A percentile compares a stretch with the other conserved stretches of the same genome.
Evolutionary conservation across 768 basidiomycete genomes (phyloP).

Genomic region (Kwoniella sp.): DNA sequence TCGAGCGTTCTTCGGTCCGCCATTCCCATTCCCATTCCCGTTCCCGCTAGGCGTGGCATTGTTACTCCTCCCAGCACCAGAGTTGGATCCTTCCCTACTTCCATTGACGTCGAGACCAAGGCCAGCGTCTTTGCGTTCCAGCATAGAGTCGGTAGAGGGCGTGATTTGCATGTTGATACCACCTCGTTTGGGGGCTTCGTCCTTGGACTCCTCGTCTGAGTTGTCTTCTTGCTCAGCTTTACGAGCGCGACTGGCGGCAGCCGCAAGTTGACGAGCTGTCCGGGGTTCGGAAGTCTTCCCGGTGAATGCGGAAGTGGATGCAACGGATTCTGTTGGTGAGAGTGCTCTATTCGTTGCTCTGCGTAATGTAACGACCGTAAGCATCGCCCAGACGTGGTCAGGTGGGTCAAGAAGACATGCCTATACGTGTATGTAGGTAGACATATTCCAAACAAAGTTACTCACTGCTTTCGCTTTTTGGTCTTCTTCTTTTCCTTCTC

Average conservation of each 20-base stretch:
- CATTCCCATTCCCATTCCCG: constrained; percentile 16
- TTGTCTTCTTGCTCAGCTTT: constrained; percentile 39
- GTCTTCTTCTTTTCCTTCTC: constrained; percentile 37
- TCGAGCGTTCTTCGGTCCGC: constrained; percentile 8
- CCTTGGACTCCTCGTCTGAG: constrained; percentile 30
- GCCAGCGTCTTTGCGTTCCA: constrained; percentile 19
- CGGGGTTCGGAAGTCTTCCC: constrained; percentile 36
- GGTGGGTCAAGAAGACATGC: no score
- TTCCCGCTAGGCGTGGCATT: constrained; percentile 21
- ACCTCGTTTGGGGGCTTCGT: constrained; percentile 6
- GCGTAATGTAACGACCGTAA: neutral
- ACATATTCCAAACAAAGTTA: no score
- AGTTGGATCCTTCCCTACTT: constrained; percentile 11
- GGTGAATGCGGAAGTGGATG: constrained; percentile 42
- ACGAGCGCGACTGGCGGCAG: constrained; percentile 36
- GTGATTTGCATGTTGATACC: constrained; percentile 26
- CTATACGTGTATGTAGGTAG: no score
- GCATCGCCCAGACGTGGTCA: neutral
- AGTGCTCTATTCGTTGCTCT: constrained; percentile 38
- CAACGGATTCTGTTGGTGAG: constrained; percentile 48
- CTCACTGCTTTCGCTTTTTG: constrained; percentile 49
- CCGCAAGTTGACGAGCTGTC: constrained; percentile 49
- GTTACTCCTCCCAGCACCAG: neutral
- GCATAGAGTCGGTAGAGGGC: constrained; percentile 30
- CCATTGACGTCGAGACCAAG: constrained; percentile 30